Evolutionary conservation across 139 green algal species (phyloP), one percentile per base, ranked within the genome.

Genomic region (Chlamydomonas schloesseri): DNA sequence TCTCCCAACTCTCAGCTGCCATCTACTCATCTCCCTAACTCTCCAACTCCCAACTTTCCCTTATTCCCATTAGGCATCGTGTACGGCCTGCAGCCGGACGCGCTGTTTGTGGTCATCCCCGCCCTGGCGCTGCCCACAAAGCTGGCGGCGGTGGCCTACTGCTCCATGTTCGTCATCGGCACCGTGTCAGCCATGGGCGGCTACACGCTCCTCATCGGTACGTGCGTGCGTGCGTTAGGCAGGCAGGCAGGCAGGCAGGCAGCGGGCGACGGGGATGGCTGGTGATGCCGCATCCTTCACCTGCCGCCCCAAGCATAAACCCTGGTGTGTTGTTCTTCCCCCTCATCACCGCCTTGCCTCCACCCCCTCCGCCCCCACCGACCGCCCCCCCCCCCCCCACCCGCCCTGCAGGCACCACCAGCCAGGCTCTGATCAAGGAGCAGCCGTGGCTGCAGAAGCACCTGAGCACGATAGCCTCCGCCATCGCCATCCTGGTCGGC

Each of bases 11-110:
- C n/a, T n/a, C n/a, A n/a, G n/a, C n/a, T n/a, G n/a, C 42, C 42
- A 50, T 8, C 42, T 8, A 50, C 42, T 50, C 42, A 13, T 13
- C 42, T 50, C 42, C 8, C 42, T 50, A 5, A 13, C 42, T 50
- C 42, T 50, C 42, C 5, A 5, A 50, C 42, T 50, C 42, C 8
- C 42, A 50, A 50, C 42, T n/a, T n/a, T n/a, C n/a, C 42, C 42
- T 8, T 50, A 50, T 8, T 50, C 42, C 42, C 8, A 13, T 5
- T 8, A 50, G 98, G 98, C 70, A 97, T 99, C 72, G 93, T 99
- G 50, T 98, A 99, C 83, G 98, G 98, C 8, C 90, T 99, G 67
- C 97, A 99, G 85, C 98, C 98, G 8, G 98, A 99, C 81, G 96
- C 98, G 0, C 91, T 99, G 29, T 98, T 99, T 71, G 94, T 99